phyloP scores from a whole-genome alignment of 495 filamentous ascomycete species.

The Oidiodendron maius region DNA sequence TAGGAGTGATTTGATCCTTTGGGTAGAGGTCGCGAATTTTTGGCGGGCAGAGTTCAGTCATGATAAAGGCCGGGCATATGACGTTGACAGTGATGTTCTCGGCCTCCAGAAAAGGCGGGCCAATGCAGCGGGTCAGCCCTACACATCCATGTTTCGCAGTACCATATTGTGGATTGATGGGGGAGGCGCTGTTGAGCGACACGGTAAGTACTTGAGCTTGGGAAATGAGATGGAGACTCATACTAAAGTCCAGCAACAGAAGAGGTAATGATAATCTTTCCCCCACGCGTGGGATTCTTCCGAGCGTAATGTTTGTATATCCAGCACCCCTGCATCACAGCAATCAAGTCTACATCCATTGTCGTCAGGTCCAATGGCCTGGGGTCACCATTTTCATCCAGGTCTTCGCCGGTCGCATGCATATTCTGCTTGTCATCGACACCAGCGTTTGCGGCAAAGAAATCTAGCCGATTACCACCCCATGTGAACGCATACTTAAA shows the following conservation, averaged over 20 bases:
- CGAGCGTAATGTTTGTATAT: conserved; percentile 37
- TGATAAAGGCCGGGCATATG: conserved; percentile 32
- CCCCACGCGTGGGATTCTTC: conserved; percentile 7
- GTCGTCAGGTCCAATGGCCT: conserved; percentile 30
- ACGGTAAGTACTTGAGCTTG: not conserved
- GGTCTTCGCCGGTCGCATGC: too few species aligned
- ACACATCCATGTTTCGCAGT: not conserved
- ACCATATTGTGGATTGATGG: not conserved
- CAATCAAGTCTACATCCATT: conserved; percentile 35
- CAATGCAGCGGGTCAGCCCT: conserved; percentile 24
- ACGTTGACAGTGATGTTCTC: conserved; percentile 34
- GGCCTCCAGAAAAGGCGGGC: conserved; percentile 14
- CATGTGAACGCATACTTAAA: conserved; percentile 5
- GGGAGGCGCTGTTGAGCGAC: not conserved
- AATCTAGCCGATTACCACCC: conserved; percentile 1
- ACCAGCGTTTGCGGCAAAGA: conserved; percentile 10
- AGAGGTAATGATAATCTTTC: conserved; percentile 25
- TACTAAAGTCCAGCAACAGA: conserved; percentile 28
- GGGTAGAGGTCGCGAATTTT: conserved; percentile 27
- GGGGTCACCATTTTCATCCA: conserved; percentile 1
- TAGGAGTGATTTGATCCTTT: conserved; percentile 34
- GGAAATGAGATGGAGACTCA: too few species aligned
- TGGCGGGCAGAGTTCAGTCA: conserved; percentile 29
- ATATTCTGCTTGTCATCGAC: conserved; percentile 1
- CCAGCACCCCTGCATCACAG: conserved; percentile 35